Base-by-base conservation (phyloP, 1,284 basidiomycete genomes). In the Lentinus polychrous region DNA sequence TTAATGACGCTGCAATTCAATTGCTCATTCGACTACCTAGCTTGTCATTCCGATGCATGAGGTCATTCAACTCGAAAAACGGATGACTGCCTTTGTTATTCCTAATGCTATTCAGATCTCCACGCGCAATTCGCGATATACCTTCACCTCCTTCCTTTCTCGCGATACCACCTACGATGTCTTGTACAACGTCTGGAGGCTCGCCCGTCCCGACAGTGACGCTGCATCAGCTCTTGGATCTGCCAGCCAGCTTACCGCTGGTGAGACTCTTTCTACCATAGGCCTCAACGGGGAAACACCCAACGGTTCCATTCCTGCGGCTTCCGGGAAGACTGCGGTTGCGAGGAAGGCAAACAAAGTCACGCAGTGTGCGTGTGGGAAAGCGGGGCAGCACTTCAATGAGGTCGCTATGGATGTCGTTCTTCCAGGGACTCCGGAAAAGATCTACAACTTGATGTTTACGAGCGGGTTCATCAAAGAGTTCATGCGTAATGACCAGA, bases 21-120 rank as follows among this genome's bases (percentile, higher is more conserved):
- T n/a, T 49, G 32, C 31, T 17, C 39, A 24, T 49, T 20, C 7
- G 27, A 2, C 15, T 18, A 36, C n/a, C 39, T 66, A 95, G 92
- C 76, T 97, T 53, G 85, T 86, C 36, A 83, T 99, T 50, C 89
- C 95, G 2, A 96, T 98, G 56, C 81, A 85, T 60, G 94, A 98
- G 57, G 87, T 99, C 49, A 85, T 80, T 32, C 74, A 82, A 11
- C 82, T 99, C 40, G 95, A 99, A 65, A 98, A 98, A 76, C 91
- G 87, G 59, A 99, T 95, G 92, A 99, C 96, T 0, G 95, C 95
- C 1, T 90, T 96, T 56, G 92, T 99, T 50, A 99, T 99, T 54
- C 95, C 96, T 11, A 99, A 99, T 64, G 95, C 94, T 8, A 95
- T 99, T 57, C 88, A 90, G 58, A 79, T 99, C 48, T 81, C 86